Evolutionary conservation across 805 yeast genomes (phyloP).

Genomic region (Candida sithepensis): DNA sequence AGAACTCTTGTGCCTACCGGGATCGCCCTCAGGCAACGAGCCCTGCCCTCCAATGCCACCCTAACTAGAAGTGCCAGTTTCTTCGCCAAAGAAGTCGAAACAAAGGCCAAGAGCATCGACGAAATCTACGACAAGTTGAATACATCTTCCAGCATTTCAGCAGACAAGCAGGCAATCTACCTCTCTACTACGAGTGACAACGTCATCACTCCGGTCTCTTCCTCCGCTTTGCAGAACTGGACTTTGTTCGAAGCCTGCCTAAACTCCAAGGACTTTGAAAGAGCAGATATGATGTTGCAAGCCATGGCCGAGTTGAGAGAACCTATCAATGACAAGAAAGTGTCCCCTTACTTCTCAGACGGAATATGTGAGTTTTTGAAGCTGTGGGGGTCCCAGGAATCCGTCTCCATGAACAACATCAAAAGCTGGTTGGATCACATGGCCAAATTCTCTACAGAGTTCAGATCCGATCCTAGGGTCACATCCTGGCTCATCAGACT

Average conservation of each 20-base stretch:
- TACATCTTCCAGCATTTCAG: neutral
- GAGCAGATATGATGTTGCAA: slow-evolving; percentile 67
- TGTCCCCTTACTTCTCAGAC: slow-evolving; percentile 47
- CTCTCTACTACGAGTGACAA: slow-evolving; percentile 25
- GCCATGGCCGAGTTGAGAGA: slow-evolving; percentile 52
- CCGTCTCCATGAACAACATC: slow-evolving; percentile 19
- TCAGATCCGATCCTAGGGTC: slow-evolving; percentile 25
- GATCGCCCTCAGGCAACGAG: neutral
- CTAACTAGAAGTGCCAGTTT: neutral
- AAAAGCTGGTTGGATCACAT: slow-evolving; percentile 25
- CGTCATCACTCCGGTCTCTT: slow-evolving; percentile 25
- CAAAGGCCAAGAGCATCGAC: slow-evolving; percentile 7
- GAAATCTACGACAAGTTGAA: slow-evolving; percentile 3
- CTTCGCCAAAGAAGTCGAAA: slow-evolving; percentile 27
- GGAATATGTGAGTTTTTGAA: slow-evolving; percentile 65
- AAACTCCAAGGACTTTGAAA: slow-evolving; percentile 55
- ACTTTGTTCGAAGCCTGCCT: slow-evolving; percentile 76
- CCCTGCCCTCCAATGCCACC: neutral
- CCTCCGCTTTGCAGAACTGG: slow-evolving; percentile 39
- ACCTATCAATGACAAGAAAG: slow-evolving; percentile 9
- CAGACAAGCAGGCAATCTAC: neutral
- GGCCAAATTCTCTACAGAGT: slow-evolving; percentile 11
- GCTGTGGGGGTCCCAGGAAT: slow-evolving; percentile 30
- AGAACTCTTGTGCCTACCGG: neutral
- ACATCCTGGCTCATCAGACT: slow-evolving; percentile 29